Evolutionary conservation across 139 green algal genomes (phyloP).

Genomic region (Microglena sp.): DNA sequence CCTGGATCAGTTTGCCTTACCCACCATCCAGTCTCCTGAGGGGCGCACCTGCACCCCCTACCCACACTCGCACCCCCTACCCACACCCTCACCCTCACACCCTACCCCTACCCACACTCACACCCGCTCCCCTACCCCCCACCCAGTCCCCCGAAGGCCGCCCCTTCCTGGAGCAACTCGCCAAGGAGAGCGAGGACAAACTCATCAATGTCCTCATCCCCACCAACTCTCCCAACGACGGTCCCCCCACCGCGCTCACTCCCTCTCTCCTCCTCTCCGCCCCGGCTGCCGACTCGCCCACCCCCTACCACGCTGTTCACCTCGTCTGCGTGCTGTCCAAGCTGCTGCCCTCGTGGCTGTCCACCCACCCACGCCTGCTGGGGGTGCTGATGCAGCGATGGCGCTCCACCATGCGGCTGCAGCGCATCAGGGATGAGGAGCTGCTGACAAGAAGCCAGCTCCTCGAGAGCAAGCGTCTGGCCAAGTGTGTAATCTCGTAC

Average conservation of each 20-base stretch:
- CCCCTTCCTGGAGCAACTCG: constrained; percentile 66
- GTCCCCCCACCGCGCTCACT: too few relatives aligned
- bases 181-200: constrained; percentile 24
- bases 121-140: neutral
- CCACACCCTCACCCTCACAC: too few relatives aligned
- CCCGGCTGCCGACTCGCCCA: too few relatives aligned
- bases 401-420: constrained; percentile 22
- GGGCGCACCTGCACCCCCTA: too few relatives aligned
- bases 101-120: neutral
- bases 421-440: constrained; percentile 20
- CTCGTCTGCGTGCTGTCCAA: constrained; percentile 69
- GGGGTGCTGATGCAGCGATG: constrained; percentile 42
- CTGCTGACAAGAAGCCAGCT: constrained; percentile 33
- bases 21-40: too few relatives aligned
- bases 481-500: constrained; percentile 72
- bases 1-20: too few relatives aligned
- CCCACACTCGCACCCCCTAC: too few relatives aligned
- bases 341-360: constrained; percentile 65
- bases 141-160: constrained; percentile 31
- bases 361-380: constrained; percentile 32
- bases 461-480: constrained; percentile 75
- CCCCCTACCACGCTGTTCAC: constrained; percentile 56
- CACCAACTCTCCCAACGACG: too few relatives aligned
- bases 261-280: too few relatives aligned
- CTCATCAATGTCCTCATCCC: too few relatives aligned